Conservation (phyloP, 2,329 filamentous ascomycete genomes). For the Xylaria sp. region DNA sequence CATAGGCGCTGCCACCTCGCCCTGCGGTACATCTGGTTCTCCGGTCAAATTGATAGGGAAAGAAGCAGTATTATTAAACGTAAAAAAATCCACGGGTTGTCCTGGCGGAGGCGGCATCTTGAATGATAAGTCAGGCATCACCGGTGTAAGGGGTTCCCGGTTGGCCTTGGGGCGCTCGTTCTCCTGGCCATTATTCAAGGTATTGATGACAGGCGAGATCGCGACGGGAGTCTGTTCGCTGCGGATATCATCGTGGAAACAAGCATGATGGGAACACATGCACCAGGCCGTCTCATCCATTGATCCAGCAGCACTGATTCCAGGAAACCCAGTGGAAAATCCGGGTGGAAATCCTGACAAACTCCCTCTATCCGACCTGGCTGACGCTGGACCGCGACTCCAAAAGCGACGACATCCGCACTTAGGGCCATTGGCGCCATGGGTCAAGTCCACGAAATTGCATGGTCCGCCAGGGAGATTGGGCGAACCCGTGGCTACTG, state of each 20-base stretch:
- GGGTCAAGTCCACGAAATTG: slow-evolving; percentile 59
- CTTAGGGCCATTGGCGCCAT: slow-evolving; percentile 53
- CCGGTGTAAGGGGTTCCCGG: slow-evolving; percentile 56
- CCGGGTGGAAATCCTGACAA: slow-evolving; percentile 29
- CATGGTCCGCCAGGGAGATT: slow-evolving; percentile 56
- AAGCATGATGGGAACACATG: slow-evolving; percentile 67
- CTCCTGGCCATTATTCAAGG: slow-evolving; percentile 48
- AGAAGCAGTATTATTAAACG: slow-evolving; percentile 39
- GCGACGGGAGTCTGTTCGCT: slow-evolving; percentile 31
- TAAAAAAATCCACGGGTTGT: slow-evolving; percentile 46
- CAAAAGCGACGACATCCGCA: slow-evolving; percentile 66
- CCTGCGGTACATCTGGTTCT: slow-evolving; percentile 27
- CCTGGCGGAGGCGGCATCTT: slow-evolving; percentile 43
- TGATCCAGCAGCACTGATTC: slow-evolving; percentile 14
- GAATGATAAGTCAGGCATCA: slow-evolving; percentile 47
- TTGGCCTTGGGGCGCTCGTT: slow-evolving; percentile 53
- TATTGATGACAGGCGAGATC: slow-evolving; percentile 28
- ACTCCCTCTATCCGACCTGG: slow-evolving; percentile 37
- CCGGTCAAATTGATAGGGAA: slow-evolving; percentile 40
- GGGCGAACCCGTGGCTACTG: slow-evolving; percentile 34
- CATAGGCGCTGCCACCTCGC: slow-evolving; percentile 33
- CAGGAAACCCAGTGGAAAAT: slow-evolving; percentile 29
- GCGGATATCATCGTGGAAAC: slow-evolving; percentile 58
- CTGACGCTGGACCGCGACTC: slow-evolving; percentile 45
- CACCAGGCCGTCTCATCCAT: slow-evolving; percentile 54